Evolutionary conservation across 1,139 yeast species (phyloP).

Genomic region (Kurtzmaniella natalensis): DNA sequence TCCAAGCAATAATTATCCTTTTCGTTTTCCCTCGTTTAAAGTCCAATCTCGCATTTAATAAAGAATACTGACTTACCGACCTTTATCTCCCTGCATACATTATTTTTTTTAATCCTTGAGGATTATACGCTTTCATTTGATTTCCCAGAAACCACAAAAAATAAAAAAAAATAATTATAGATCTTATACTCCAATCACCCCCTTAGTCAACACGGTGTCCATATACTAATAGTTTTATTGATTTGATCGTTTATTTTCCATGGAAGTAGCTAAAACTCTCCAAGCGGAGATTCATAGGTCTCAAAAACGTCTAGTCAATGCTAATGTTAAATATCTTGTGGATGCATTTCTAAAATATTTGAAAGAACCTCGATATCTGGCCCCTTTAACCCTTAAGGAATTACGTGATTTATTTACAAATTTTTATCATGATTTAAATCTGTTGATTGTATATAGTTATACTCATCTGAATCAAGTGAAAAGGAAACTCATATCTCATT

Average conservation of each 20-base stretch:
- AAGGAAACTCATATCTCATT: conserved; percentile 32
- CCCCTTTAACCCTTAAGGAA: conserved; percentile 36
- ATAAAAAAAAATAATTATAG: too few species aligned
- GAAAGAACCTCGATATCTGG: conserved; percentile 42
- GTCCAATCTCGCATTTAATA: too few species aligned
- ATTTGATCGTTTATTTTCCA: neutral
- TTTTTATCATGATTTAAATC: conserved; percentile 37
- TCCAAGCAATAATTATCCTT: too few species aligned
- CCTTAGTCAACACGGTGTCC: too few species aligned
- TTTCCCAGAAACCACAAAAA: too few species aligned
- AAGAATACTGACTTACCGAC: too few species aligned
- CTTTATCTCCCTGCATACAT: too few species aligned
- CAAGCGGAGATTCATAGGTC: neutral
- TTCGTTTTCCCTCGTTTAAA: too few species aligned
- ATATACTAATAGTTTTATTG: too few species aligned
- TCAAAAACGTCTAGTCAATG: conserved; percentile 9
- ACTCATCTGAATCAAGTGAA: conserved; percentile 39
- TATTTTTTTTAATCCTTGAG: too few species aligned
- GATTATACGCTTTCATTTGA: too few species aligned
- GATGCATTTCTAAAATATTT: conserved; percentile 32
- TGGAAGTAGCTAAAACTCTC: neutral
- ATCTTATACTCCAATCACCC: too few species aligned
- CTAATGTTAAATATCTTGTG: conserved; percentile 21
- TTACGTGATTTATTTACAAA: conserved; percentile 28
- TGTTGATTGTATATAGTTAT: conserved; percentile 28